A percentile compares a stretch with the other conserved stretches of the same genome.
These are phyloP conservation scores for Orobanche coerulescens DNA, from an alignment of 257 asterid genomes.

Conservation along the genomic window DNA sequence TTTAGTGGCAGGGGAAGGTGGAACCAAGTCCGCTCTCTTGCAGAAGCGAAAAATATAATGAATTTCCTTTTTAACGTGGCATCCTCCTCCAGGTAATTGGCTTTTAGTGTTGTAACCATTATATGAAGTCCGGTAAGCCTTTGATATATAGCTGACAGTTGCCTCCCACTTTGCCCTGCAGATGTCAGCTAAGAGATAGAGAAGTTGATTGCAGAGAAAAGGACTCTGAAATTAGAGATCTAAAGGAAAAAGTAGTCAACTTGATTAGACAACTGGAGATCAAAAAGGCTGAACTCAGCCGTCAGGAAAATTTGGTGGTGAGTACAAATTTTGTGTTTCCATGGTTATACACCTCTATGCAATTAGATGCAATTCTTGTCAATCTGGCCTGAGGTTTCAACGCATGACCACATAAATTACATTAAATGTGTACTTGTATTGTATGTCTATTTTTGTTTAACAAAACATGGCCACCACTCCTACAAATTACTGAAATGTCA, in stretches of 20 bases:
- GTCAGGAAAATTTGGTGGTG: constrained; percentile 61
- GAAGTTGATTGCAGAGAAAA: constrained; percentile 87
- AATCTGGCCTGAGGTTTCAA: neutral
- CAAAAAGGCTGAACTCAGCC: constrained; percentile 58
- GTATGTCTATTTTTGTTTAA: neutral
- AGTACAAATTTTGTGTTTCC: constrained; percentile 18
- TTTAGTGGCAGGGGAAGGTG: constrained; percentile 92
- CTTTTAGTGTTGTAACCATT: constrained; percentile 11
- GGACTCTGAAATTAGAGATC: constrained; percentile 74
- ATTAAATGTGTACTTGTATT: neutral
- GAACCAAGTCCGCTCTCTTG: constrained; percentile 83
- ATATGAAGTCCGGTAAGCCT: neutral
- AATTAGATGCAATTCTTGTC: neutral
- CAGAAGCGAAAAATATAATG: constrained; percentile 87
- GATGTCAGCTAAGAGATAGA: constrained; percentile 70
- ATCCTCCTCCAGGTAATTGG: constrained; percentile 65
- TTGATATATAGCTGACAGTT: constrained; percentile 9
- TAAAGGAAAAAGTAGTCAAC: constrained; percentile 77
- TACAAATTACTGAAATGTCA: neutral
- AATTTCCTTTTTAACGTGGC: constrained; percentile 71
- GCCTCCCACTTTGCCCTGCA: constrained; percentile 23
- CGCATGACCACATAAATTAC: neutral
- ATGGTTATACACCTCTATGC: neutral
- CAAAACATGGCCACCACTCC: neutral
- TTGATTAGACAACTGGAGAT: constrained; percentile 59